These are phyloP conservation scores for Ashbya aceris DNA, from an alignment of 1,139 yeast genomes.

Conservation along the genomic window DNA sequence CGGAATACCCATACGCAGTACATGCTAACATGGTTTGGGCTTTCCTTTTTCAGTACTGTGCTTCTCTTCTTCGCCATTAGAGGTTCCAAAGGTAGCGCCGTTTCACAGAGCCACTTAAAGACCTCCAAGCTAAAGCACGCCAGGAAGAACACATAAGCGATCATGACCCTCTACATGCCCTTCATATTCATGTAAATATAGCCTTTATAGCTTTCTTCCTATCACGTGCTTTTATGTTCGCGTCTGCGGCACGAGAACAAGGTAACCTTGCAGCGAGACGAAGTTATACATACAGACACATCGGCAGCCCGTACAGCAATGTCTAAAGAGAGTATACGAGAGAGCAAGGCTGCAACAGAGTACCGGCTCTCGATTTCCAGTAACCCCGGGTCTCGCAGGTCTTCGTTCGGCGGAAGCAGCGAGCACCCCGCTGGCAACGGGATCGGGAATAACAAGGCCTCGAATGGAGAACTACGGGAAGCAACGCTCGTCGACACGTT, in stretches of 20 bases:
- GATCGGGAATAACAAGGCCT: background rate
- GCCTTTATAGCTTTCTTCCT: too few relatives aligned
- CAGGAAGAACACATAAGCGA: slow-evolving; percentile 28
- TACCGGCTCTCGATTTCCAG: slow-evolving; percentile 27
- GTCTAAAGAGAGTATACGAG: slow-evolving; percentile 6
- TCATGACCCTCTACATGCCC: too few relatives aligned
- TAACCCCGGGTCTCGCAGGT: slow-evolving; percentile 28
- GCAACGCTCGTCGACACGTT: slow-evolving; percentile 20
- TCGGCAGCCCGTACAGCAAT: background rate
- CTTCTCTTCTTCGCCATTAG: slow-evolving; percentile 50
- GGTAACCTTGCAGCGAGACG: too few relatives aligned
- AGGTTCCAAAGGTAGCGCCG: slow-evolving; percentile 34
- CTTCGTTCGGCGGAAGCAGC: slow-evolving; percentile 19
- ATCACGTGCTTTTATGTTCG: too few relatives aligned
- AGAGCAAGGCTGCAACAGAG: slow-evolving; percentile 23
- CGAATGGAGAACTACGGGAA: slow-evolving; percentile 9
- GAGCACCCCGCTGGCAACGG: slow-evolving; percentile 2
- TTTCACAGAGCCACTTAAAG: slow-evolving; percentile 31
- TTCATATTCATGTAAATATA: too few relatives aligned
- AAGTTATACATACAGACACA: too few relatives aligned
- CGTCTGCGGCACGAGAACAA: too few relatives aligned
- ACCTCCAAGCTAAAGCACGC: slow-evolving; percentile 41
- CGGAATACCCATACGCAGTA: slow-evolving; percentile 89
- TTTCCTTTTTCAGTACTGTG: slow-evolving; percentile 60
- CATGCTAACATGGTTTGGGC: slow-evolving; percentile 90